Evolutionary conservation across 2,329 filamentous ascomycete genomes (phyloP).

Genomic region (Aschersonia sp.): DNA sequence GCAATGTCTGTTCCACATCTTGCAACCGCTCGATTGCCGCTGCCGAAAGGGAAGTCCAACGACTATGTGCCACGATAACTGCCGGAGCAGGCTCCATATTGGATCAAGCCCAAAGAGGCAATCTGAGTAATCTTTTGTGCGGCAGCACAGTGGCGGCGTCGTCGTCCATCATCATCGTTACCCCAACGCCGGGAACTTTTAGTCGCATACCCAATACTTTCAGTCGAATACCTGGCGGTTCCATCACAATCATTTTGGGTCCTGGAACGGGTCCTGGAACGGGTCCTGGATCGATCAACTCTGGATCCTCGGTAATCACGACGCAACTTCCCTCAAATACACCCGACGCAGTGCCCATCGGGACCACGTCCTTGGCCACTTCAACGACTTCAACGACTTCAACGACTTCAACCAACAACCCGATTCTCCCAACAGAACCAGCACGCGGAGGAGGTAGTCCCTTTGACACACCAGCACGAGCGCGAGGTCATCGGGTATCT

Average conservation of each 20-base stretch:
- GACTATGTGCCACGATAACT: constrained; percentile 11
- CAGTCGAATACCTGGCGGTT: neutral
- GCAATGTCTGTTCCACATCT: constrained; percentile 19
- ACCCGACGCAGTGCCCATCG: no score
- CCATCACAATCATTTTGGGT: neutral
- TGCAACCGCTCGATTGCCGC: constrained; percentile 17
- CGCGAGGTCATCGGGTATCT: neutral
- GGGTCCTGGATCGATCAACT: no score
- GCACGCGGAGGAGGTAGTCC: constrained; percentile 10
- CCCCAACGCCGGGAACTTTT: neutral
- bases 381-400: neutral
- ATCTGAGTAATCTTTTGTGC: constrained; percentile 22
- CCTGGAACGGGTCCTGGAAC: no score
- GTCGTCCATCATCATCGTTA: constrained; percentile 1
- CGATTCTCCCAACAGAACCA: constrained; percentile 2
- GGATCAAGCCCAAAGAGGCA: constrained; percentile 19
- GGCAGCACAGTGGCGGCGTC: constrained; percentile 2
- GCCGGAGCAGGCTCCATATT: constrained; percentile 18
- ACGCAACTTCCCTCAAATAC: no score
- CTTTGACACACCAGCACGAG: constrained; percentile 5
- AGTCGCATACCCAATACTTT: constrained; percentile 1
- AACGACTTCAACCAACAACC: constrained; percentile 2
- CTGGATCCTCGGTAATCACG: no score
- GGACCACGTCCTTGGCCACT: no score
- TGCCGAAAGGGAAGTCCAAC: constrained; percentile 14